Conservation (phyloP, 139 green algal genomes). For the Diplosphaera chodatii region DNA sequence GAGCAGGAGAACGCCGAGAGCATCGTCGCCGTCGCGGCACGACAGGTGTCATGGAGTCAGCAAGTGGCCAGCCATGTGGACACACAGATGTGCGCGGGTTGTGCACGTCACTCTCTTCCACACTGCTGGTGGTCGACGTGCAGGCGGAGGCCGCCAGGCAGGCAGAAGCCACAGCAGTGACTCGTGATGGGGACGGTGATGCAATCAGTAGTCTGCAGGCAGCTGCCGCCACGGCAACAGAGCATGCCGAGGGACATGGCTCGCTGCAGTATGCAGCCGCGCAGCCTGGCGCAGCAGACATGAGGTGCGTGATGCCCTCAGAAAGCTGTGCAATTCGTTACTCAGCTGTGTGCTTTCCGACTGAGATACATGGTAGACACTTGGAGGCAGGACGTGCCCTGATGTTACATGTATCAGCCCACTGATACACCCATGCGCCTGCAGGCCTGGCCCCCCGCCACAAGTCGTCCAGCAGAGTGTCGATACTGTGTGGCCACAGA, state of each 20-base stretch:
- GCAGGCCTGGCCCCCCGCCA: background rate
- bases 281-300: background rate
- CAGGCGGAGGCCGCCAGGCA: background rate
- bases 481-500: background rate
- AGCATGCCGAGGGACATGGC: background rate
- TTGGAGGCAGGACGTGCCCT: too few species aligned
- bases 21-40: background rate
- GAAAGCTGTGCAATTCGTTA: too few species aligned
- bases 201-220: background rate
- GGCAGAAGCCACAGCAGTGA: background rate
- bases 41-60: background rate
- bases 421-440: background rate
- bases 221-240: background rate
- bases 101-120: background rate
- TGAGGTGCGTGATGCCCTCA: background rate
- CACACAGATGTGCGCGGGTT: too few species aligned
- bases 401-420: conserved; percentile 3
- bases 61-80: too few species aligned
- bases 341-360: background rate
- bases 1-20: background rate
- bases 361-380: too few species aligned
- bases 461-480: background rate
- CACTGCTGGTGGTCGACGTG: background rate
- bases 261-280: background rate
- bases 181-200: background rate